These are phyloP conservation scores for Fusarium secorum DNA, from an alignment of 2,329 filamentous ascomycete species.

Conservation along the genomic window DNA sequence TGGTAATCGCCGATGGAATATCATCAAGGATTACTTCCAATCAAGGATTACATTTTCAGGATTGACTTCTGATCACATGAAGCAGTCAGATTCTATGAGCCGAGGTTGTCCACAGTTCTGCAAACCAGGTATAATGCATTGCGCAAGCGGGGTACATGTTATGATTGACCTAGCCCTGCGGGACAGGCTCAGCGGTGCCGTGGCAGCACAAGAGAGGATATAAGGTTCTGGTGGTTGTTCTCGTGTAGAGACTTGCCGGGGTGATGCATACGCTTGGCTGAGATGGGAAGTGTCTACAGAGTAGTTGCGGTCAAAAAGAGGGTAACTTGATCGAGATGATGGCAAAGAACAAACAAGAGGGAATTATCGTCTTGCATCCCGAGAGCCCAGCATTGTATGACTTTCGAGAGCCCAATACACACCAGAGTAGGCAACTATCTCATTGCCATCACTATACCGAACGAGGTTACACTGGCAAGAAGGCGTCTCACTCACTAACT, in stretches of 20 bases:
- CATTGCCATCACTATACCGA: background rate
- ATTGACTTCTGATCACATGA: background rate
- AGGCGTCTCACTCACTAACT: background rate
- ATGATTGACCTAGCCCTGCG: background rate
- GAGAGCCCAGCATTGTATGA: background rate
- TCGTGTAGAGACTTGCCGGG: background rate
- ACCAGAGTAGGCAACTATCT: background rate
- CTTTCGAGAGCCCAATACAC: accelerated
- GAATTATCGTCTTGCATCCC: too few relatives aligned
- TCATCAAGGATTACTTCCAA: background rate
- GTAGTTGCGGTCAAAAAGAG: too few relatives aligned
- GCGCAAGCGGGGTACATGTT: background rate
- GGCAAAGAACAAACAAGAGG: too few relatives aligned
- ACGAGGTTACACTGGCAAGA: background rate
- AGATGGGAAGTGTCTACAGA: background rate
- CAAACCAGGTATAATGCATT: accelerated
- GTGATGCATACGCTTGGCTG: background rate
- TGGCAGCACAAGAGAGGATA: background rate
- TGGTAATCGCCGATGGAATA: accelerated
- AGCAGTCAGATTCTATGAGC: accelerated
- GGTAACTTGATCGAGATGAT: too few relatives aligned
- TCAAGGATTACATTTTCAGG: accelerated
- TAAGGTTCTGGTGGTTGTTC: too few relatives aligned
- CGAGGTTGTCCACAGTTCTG: background rate
- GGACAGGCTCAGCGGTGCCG: background rate